These are phyloP conservation scores for Crithidia acanthocephali DNA, from an alignment of 208 protist genomes.

Conservation along the genomic window DNA sequence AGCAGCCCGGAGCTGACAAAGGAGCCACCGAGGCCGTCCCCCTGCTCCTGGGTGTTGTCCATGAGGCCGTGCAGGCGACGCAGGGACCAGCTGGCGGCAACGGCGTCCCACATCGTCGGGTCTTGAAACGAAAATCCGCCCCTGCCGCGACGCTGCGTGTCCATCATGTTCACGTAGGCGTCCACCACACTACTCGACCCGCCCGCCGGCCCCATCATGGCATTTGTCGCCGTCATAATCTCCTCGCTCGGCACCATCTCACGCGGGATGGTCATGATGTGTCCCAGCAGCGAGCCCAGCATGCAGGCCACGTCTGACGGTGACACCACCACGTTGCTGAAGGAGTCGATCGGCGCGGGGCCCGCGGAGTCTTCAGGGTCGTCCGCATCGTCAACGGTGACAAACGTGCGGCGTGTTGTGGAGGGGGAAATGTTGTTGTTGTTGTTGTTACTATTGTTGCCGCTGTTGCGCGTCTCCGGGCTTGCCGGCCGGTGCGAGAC, in stretches of 20 bases:
- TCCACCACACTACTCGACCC: slow-evolving; percentile 30
- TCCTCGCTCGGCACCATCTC: slow-evolving; percentile 37
- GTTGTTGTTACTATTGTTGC: slow-evolving; percentile 3
- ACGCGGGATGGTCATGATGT: slow-evolving; percentile 59
- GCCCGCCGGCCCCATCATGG: slow-evolving; percentile 26
- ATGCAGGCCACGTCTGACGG: slow-evolving; percentile 74
- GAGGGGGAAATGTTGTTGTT: not conserved
- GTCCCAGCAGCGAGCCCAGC: slow-evolving; percentile 59
- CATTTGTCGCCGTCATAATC: slow-evolving; percentile 26
- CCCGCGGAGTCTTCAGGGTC: slow-evolving; percentile 10
- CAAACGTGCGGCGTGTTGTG: not conserved
- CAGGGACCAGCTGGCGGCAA: slow-evolving; percentile 32
- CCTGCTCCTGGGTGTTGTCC: slow-evolving; percentile 3
- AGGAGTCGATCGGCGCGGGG: slow-evolving; percentile 27
- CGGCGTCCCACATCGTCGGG: slow-evolving; percentile 40
- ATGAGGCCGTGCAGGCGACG: slow-evolving; percentile 26
- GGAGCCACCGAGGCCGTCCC: slow-evolving; percentile 16
- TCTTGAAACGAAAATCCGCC: slow-evolving; percentile 30
- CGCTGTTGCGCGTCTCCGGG: slow-evolving; percentile 5
- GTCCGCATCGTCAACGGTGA: not conserved
- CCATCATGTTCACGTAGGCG: slow-evolving; percentile 22
- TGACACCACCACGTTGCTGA: slow-evolving; percentile 57
- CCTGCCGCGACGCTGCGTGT: slow-evolving; percentile 21
- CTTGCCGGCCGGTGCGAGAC: slow-evolving; percentile 2
- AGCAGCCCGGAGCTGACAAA: slow-evolving; percentile 5